Base-by-base conservation (phyloP, 495 filamentous ascomycete species). In the Bathelium albidoporum region DNA sequence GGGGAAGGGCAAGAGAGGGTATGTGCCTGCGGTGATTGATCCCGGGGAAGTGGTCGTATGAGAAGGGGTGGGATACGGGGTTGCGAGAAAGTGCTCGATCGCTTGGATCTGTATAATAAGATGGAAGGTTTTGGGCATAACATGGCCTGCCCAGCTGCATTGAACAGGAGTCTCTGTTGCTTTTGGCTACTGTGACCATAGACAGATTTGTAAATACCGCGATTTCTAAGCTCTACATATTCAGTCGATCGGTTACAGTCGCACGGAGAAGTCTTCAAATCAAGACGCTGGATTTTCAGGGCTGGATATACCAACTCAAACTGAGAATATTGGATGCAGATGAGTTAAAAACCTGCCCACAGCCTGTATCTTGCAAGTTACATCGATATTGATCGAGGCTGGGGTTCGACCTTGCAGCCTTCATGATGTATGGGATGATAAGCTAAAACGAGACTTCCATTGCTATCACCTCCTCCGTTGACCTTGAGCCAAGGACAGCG, bases 11-110 rank as follows among this genome's bases (percentile, higher is more conserved):
- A 81, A 80, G 63, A 76, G 74, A 61, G 78, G 79, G 14, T 97
- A 91, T 87, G 87, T 85, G 74, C 88, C 91, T n/a, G 84, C 84
- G 26, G 79, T 93, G 72, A 83, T 98, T 64, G 94, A 98, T 79
- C 79, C 86, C 67, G 94, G 94, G 36, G 94, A 98, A 80, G 83
- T 97, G 63, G 81, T 96, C 75, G 84, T 85, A 66, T 93, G 80
- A 79, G 70, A 69, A n/a, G n/a, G n/a, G n/a, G n/a, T 59, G 4
- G 49, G 10, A 20, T 7, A 29, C n/a, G n/a, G 43, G 43, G 10
- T 49, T 5, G 36, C 7, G 36, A 41, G 10, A n/a, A 18, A 49
- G 9, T 7, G 12, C 20, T 16, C 5, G 20, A n/a, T 22, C 20
- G 49, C 5, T 39, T 39, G 34, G 34, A 5, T 14, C 34, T 14